Evolutionary conservation across 2,329 filamentous ascomycete genomes (phyloP), one percentile per base, ranked within the genome.

Genomic region (Hypoxylon sp.): DNA sequence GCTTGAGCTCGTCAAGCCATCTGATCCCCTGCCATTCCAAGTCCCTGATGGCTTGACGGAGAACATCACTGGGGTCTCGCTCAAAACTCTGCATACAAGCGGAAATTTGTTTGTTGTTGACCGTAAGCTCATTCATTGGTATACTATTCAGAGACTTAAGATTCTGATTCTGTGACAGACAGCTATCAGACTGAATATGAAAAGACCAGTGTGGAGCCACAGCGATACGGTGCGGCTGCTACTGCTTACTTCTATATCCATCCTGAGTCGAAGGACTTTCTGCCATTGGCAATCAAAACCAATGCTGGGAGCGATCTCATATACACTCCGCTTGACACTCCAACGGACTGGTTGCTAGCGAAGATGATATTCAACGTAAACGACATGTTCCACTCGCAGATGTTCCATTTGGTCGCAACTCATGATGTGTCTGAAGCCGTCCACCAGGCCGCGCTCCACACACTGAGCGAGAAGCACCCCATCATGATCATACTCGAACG

Each of bases 271-370:
- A 46, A 78, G 17, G 78, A 80, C 54, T 63, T 80, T 33, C 79
- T 79, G 10, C 51, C 51, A 11, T 71, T 81, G 17, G 78, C 79
- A 2, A 80, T 81, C 60, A 75, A 76, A 29, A 77, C 78, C 3
- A 79, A 80, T 47, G 66, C 73, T 5, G 76, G 76, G 19, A 73
- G 63, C 2, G 75, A 78, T 52, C 69, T 81, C 19, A 72, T 79
- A 44, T 81, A 81, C 67, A 81, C 79, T 11, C 79, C 78, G 3
- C 46, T 67, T 4, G 80, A 81, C 62, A 59, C 53, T 0, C 24
- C 59, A 8, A 73, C 75, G n/a, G 79, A 81, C 62, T 81, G 79
- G 80, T 59, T 79, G 13, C 59, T 81, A 1, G 80, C 80, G 0
- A 81, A 81, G 63, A 42, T 51, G 44, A 67, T 67, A 53, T 64